Evolutionary conservation across 208 protist genomes (phyloP), one percentile per base, ranked within the genome.

Genomic region (Strigomonas galati): DNA sequence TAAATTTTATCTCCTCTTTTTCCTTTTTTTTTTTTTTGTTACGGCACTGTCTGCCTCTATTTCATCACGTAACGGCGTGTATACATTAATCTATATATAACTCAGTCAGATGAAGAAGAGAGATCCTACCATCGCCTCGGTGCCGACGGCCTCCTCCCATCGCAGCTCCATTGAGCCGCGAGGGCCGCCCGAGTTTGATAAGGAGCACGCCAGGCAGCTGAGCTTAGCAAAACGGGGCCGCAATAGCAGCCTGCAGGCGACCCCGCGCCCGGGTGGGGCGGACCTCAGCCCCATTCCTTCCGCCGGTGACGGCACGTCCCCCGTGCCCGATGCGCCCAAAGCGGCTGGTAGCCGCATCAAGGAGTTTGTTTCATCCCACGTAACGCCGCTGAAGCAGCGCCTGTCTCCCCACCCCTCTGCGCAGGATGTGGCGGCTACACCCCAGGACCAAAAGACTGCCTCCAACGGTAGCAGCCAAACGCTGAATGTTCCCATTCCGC

Each of bases 161-260:
- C 76, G 63, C 69, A 91, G 85, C 72, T 75, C 71, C 24, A 68
- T 88, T 28, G 85, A 91, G 54, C 74, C 79, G 14, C 78, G 79
- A 21, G 85, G 79, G 15, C 55, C 72, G 15, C 82, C 82, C 5
- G 70, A 81, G 62, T 91, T 91, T 62, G 76, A 81, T 49, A 69
- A 73, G 26, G 81, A 87, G 64, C 78, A 81, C 59, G 81, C 81
- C 2, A 59, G 67, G 0, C 73, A 81, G 64, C 71, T 83, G 23
- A 84, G 78, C 37, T 35, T 78, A 12, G 78, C 76, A 14, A 76
- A 81, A 67, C 51, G 56, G 0, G 69, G 78, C 31, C 72, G 81
- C 52, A 67, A 35, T 54, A 57, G 65, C 58, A 72, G 58, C 62
- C 53, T 74, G 21, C 55, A 57, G 44, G 24, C 44, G 21, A 76